Conservation (phyloP, 2,329 filamentous ascomycete genomes). For the Sporothrix schenckii region DNA sequence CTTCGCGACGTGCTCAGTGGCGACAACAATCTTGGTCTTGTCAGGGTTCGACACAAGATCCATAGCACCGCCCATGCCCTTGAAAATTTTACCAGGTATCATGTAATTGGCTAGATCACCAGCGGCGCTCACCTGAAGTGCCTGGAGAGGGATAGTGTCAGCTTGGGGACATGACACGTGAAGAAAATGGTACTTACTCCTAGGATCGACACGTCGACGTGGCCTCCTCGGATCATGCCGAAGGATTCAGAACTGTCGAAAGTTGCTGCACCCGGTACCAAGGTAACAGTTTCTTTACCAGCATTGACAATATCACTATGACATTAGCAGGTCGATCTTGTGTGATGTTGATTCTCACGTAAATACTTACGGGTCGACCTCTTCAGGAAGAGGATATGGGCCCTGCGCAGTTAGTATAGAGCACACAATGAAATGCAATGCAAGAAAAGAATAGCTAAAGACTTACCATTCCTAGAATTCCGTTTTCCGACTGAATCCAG, state of each 20-base stretch:
- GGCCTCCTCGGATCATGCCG: constrained; percentile 82
- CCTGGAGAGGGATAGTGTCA: not conserved
- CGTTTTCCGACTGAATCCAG: constrained; percentile 22
- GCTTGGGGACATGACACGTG: not conserved
- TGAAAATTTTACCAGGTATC: constrained; percentile 79
- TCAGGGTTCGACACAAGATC: constrained; percentile 72
- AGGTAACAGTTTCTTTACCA: constrained; percentile 83
- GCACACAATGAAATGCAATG: not conserved
- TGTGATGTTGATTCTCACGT: not conserved
- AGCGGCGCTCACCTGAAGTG: constrained; percentile 73
- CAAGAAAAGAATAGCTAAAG: not conserved
- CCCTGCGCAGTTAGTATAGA: not conserved
- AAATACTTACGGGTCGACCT: constrained; percentile 14
- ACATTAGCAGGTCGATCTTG: not conserved
- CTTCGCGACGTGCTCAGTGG: constrained; percentile 71
- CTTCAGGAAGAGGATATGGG: constrained; percentile 18
- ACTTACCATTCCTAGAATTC: constrained; percentile 14
- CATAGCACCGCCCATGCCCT: constrained; percentile 84
- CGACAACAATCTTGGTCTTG: constrained; percentile 71
- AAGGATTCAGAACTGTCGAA: constrained; percentile 84
- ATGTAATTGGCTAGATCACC: constrained; percentile 89
- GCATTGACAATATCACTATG: constrained; percentile 51
- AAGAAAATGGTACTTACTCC: constrained; percentile 54
- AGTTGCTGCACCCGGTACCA: constrained; percentile 72
- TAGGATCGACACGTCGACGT: constrained; percentile 81